These are phyloP conservation scores for Aulographum hederae DNA, from an alignment of 2,329 filamentous ascomycete genomes.

Conservation along the genomic window DNA sequence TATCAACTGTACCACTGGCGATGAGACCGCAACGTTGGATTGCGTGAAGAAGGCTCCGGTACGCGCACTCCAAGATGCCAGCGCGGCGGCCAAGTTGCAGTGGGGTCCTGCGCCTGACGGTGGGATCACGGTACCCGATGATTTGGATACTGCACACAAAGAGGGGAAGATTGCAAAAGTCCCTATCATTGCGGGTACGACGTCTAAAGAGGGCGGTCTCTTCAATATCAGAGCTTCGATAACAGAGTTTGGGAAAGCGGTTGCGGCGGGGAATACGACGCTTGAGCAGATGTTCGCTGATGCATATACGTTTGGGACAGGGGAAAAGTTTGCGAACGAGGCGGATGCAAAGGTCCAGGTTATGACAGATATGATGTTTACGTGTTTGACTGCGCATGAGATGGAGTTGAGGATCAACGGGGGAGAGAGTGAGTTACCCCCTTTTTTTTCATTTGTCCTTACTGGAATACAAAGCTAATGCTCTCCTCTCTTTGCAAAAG, in stretches of 20 bases:
- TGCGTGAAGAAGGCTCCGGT: background rate
- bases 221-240: background rate
- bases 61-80: background rate
- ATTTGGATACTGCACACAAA: background rate
- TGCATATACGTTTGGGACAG: background rate
- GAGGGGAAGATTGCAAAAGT: constrained; percentile 6
- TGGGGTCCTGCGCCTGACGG: constrained; percentile 2
- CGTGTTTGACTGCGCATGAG: background rate
- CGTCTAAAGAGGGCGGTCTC: constrained; percentile 10
- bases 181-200: constrained; percentile 11
- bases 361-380: background rate
- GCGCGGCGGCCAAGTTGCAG: background rate
- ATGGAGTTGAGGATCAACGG: too few species aligned
- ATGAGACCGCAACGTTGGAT: background rate
- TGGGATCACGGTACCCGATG: constrained; percentile 3
- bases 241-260: background rate
- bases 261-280: background rate
- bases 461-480: too few species aligned
- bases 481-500: too few species aligned
- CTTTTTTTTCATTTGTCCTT: too few species aligned
- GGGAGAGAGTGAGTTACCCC: too few species aligned
- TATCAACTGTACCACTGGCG: background rate
- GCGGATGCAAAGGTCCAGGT: background rate
- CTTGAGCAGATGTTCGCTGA: background rate
- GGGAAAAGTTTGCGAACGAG: background rate